Evolutionary conservation across 2,329 filamentous ascomycete species (phyloP).

Genomic region (Apiospora koreana): DNA sequence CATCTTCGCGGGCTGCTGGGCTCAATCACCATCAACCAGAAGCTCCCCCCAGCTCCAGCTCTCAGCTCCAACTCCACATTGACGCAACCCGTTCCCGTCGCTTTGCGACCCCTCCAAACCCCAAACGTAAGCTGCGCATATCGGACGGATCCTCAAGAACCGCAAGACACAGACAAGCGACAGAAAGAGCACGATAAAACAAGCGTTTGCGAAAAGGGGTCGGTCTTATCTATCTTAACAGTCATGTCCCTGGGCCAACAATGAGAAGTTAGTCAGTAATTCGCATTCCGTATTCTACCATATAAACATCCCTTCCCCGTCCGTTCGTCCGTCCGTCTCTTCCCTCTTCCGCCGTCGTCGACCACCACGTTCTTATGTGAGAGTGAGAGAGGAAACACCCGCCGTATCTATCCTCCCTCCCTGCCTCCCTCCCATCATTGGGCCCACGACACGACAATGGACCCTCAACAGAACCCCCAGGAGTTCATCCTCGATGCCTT

Average conservation of each 20-base stretch:
- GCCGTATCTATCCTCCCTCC: neutral
- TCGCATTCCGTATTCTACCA: neutral
- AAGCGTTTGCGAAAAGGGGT: neutral
- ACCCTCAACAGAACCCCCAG: slow-evolving; percentile 58
- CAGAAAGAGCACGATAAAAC: neutral
- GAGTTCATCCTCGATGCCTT: slow-evolving; percentile 95
- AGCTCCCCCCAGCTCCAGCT: neutral
- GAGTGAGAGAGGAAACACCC: neutral
- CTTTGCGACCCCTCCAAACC: neutral
- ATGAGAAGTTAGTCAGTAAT: neutral
- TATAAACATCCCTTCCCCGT: too few species aligned
- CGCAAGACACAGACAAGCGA: too few species aligned
- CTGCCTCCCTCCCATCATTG: too few species aligned
- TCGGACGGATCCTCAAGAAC: neutral
- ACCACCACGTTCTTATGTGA: too few species aligned
- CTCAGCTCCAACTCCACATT: neutral
- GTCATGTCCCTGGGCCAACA: neutral
- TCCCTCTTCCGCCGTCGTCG: too few species aligned
- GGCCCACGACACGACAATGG: too few species aligned
- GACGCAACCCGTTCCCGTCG: neutral
- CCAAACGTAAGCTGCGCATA: slow-evolving; percentile 4
- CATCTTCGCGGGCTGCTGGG: neutral
- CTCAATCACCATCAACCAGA: neutral
- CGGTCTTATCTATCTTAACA: neutral
- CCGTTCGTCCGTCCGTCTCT: too few species aligned